Evolutionary conservation across 1,284 basidiomycete genomes (phyloP), one percentile per base, ranked within the genome.

Genomic region (Tetrapyrgos nigripes): DNA sequence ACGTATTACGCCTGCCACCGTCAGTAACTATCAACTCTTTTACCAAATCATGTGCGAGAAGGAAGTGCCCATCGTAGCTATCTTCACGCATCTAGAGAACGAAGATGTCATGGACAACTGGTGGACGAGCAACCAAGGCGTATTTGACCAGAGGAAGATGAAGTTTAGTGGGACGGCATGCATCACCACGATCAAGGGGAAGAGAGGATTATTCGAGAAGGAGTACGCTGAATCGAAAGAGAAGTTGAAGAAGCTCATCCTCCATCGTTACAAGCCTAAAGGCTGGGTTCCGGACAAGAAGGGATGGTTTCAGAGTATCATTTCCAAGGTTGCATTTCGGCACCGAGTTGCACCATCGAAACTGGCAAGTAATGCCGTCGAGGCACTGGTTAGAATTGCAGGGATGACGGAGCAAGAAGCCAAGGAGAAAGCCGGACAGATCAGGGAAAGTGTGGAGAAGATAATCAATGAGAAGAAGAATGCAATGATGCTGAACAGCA

Each of bases 11-110:
- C 68, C 68, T 3, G 70, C 70, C 4, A 60, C 66, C 45, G 67
- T 74, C 48, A 66, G 64, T 62, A 78, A 79, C 55, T 81, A 76
- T 61, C 60, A 65, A 47, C 62, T 79, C 45, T 79, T 79, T 60
- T 65, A 60, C 24, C 66, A 71, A 2, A 67, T 68, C 33, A 68
- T 79, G 40, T 79, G 76, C 55, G 50, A 58, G 29, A 61, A 59
- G 33, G 65, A 63, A 19, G 74, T 79, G 19, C 78, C 77, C 2
- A 69, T 77, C 28, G 76, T 74, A 3, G 62, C 78, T 13, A 68
- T 76, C 21, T 64, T 79, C 45, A 80, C 78, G 3, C 69, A 73
- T 6, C 69, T 79, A 26, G 78, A 79, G 64, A 55, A 66, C 9
- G 28, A 26, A 0, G 40, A 40, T 2, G 61, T 66, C 19, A 76